Percentiles rank a stretch among this genome's conserved stretches.
These are phyloP conservation scores for Leccinum truebloodii DNA, from an alignment of 768 basidiomycete genomes.

Conservation along the genomic window DNA sequence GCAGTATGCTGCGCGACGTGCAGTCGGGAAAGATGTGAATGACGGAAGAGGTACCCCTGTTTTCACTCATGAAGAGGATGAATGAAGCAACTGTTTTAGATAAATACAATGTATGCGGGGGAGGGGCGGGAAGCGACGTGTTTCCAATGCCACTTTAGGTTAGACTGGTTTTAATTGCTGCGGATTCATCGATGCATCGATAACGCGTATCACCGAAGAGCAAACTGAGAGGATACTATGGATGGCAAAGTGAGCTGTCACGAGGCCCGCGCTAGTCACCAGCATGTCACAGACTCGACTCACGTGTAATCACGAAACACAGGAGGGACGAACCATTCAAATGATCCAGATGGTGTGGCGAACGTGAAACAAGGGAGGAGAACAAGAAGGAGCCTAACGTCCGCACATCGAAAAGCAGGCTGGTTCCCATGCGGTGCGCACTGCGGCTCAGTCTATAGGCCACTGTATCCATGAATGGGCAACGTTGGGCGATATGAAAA, in stretches of 20 bases:
- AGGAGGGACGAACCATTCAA: not conserved
- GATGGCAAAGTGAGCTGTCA: conserved; percentile 1
- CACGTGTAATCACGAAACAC: conserved; percentile 6
- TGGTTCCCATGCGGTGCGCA: conserved; percentile 17
- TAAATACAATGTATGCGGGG: conserved; percentile 13
- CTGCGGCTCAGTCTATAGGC: conserved; percentile 6
- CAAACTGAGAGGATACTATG: conserved; percentile 10
- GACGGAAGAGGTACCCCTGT: not conserved
- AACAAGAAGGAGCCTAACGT: conserved; percentile 12
- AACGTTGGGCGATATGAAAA: conserved; percentile 29
- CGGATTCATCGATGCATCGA: conserved; percentile 17
- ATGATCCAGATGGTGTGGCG: not conserved
- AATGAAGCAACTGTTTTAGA: not conserved
- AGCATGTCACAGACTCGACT: not conserved
- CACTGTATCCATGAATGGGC: conserved; percentile 14
- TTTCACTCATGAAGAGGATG: conserved; percentile 7
- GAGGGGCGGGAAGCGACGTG: conserved; percentile 6
- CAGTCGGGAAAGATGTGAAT: not conserved
- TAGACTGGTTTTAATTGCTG: conserved; percentile 9
- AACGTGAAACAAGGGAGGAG: not conserved
- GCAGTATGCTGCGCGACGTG: not conserved
- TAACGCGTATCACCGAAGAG: conserved; percentile 17
- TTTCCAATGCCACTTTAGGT: conserved; percentile 24
- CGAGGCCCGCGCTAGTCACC: not conserved
- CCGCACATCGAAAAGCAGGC: conserved; percentile 14